Conservation (phyloP, 805 yeast species). For the Zygoascus tannicola region DNA sequence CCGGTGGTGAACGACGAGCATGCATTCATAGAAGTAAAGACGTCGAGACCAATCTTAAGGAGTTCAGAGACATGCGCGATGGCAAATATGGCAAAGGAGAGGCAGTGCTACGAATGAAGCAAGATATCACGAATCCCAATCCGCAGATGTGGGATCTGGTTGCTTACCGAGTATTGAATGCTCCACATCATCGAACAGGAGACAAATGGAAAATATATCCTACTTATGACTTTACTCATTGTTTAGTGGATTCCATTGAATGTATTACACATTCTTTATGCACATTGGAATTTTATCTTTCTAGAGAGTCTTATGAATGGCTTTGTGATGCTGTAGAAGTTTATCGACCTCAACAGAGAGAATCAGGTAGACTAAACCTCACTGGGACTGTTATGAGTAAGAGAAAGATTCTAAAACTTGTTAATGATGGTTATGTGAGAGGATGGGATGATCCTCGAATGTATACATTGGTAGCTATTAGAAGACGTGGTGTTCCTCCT, state of each 20-base stretch:
- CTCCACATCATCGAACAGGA: conserved; percentile 94
- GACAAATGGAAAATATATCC: conserved; percentile 97
- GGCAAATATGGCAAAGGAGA: conserved; percentile 84
- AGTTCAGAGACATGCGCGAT: conserved; percentile 86
- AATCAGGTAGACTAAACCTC: conserved; percentile 90
- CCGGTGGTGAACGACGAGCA: conserved; percentile 85
- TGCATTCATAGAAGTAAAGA: conserved; percentile 68
- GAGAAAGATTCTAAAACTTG: conserved; percentile 91
- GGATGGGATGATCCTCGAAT: conserved; percentile 99
- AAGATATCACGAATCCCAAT: conserved; percentile 77
- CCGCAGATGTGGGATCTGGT: conserved; percentile 99
- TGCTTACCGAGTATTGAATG: conserved; percentile 88
- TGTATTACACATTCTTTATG: conserved; percentile 93
- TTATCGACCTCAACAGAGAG: conserved; percentile 97
- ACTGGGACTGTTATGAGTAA: conserved; percentile 92
- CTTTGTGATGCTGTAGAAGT: conserved; percentile 90
- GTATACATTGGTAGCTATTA: conserved; percentile 86
- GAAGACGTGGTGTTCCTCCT: conserved; percentile 98
- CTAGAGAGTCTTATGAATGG: conserved; percentile 97
- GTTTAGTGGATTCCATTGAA: conserved; percentile 96
- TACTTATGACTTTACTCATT: conserved; percentile 97
- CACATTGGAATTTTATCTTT: conserved; percentile 86
- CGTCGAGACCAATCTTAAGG: conserved; percentile 62
- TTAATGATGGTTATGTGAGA: conserved; percentile 69
- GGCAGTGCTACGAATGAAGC: conserved; percentile 95